phyloP scores from a whole-genome alignment of 805 yeast species.

The Kurtzmaniella fragi region DNA sequence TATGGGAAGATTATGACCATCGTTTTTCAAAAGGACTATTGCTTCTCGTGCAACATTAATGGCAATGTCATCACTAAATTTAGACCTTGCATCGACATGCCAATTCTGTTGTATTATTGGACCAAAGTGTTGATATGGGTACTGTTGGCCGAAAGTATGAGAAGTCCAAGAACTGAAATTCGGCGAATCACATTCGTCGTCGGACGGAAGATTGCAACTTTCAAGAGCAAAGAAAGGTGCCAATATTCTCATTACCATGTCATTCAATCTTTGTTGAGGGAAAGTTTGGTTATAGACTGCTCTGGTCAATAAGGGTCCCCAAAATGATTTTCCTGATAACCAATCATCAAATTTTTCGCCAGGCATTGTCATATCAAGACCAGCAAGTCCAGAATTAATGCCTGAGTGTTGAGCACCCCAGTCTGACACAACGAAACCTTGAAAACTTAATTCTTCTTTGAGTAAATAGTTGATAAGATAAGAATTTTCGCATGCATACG shows the following conservation, averaged over 20 bases:
- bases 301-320: constrained; percentile 54
- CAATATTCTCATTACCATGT: constrained; percentile 57
- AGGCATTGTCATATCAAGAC: constrained; percentile 66
- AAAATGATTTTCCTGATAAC: constrained; percentile 48
- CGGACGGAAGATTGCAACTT: constrained; percentile 24
- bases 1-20: constrained; percentile 49
- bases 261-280: constrained; percentile 49
- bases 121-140: constrained; percentile 50
- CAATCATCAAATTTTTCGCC: constrained; percentile 50
- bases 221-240: constrained; percentile 51
- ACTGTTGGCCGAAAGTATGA: constrained; percentile 50
- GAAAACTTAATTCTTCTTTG: constrained; percentile 60
- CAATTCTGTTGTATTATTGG: constrained; percentile 50
- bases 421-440: constrained; percentile 63
- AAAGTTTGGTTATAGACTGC: constrained; percentile 54
- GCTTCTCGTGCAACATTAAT: constrained; percentile 54
- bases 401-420: constrained; percentile 66
- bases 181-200: constrained; percentile 38
- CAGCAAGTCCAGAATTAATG: constrained; percentile 50
- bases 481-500: constrained; percentile 57
- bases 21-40: constrained; percentile 50
- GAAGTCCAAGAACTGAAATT: constrained; percentile 57
- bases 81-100: constrained; percentile 50
- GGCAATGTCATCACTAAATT: constrained; percentile 44
- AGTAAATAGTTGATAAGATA: constrained; percentile 49